These are phyloP conservation scores for Cystofilobasidium bisporidii DNA, from an alignment of 768 basidiomycete species.

Conservation along the genomic window DNA sequence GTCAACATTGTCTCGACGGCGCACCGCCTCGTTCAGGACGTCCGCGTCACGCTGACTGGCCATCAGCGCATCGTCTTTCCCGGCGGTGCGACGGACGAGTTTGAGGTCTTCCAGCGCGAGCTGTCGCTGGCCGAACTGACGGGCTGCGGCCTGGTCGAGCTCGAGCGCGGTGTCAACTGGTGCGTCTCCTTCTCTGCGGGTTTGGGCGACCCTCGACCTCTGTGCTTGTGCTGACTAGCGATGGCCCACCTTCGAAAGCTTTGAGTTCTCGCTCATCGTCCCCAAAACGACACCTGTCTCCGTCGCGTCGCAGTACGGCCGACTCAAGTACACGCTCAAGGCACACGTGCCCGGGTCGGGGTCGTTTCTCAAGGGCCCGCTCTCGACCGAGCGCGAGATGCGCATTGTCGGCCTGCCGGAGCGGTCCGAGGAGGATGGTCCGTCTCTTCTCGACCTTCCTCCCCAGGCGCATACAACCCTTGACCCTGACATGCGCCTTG, in stretches of 20 bases:
- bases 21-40: not conserved
- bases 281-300: not conserved
- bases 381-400: not conserved
- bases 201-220: not conserved
- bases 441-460: not conserved
- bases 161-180: slow-evolving; percentile 12
- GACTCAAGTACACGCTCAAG: not conserved
- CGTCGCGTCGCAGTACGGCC: not conserved
- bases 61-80: not conserved
- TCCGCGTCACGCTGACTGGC: not conserved
- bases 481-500: no score
- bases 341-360: not conserved
- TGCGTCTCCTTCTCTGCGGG: not conserved
- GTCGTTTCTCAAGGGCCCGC: not conserved
- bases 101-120: not conserved
- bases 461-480: no score
- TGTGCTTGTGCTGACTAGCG: not conserved
- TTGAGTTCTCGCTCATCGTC: slow-evolving; percentile 14
- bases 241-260: slow-evolving; percentile 5
- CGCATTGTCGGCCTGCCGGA: slow-evolving; percentile 4
- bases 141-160: not conserved
- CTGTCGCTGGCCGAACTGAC: slow-evolving; percentile 2
- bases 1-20: slow-evolving; percentile 15
- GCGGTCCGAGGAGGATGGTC: not conserved
- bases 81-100: not conserved